phyloP scores from a whole-genome alignment of 2,329 filamentous ascomycete genomes.

The Xylaria sp. region DNA sequence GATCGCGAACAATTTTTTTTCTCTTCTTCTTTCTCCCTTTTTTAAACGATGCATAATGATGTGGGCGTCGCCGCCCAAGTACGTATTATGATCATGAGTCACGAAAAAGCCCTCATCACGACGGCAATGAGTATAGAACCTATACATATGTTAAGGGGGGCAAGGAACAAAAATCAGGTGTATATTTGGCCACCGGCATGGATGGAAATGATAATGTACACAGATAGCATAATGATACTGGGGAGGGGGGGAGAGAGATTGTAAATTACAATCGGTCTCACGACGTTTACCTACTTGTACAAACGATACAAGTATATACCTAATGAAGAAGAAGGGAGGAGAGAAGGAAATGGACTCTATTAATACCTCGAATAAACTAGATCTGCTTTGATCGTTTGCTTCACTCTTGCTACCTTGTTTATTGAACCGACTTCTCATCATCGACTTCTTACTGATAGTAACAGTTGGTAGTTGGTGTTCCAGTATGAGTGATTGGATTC shows the following conservation, averaged over 20 bases:
- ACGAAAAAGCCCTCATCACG: slow-evolving; percentile 1
- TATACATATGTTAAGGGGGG: neutral
- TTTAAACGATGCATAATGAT: neutral
- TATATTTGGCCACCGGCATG: no score
- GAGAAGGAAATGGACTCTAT: no score
- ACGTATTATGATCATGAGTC: neutral
- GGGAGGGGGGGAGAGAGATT: neutral
- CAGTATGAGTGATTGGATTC: no score
- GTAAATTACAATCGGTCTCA: neutral
- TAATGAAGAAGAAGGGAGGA: no score
- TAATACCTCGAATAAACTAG: no score
- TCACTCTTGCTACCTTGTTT: no score
- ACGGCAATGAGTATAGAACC: slow-evolving; percentile 2
- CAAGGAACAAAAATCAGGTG: neutral
- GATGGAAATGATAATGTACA: no score
- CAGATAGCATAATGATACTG: neutral
- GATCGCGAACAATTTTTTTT: neutral
- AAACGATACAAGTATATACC: neutral
- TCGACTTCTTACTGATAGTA: no score
- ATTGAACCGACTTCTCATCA: no score
- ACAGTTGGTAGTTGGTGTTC: no score
- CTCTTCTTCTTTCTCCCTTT: neutral
- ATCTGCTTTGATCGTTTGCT: no score
- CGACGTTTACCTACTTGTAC: neutral
- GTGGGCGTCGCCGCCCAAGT: neutral